These are phyloP conservation scores for Leptosphaerulina australis DNA, from an alignment of 2,329 filamentous ascomycete genomes.

Conservation along the genomic window DNA sequence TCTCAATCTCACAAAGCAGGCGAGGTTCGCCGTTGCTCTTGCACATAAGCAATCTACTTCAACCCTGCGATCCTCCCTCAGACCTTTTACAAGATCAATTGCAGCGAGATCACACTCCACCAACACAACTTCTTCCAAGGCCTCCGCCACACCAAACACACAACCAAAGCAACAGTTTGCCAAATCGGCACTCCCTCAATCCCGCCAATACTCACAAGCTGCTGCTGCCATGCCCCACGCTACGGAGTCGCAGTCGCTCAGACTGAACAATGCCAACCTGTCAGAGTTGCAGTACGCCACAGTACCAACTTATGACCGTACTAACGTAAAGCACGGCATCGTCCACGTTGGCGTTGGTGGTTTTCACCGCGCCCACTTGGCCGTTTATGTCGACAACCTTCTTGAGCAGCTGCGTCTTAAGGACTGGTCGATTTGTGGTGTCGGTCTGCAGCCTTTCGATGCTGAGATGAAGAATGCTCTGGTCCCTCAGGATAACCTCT, in stretches of 20 bases:
- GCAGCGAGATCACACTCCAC: conserved; percentile 15
- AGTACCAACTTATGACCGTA: conserved; percentile 32
- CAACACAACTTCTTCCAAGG: conserved; percentile 9
- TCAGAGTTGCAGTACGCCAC: conserved; percentile 28
- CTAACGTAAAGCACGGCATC: conserved; percentile 37
- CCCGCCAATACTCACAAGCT: conserved; percentile 15
- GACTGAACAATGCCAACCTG: conserved; percentile 31
- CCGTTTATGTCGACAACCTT: conserved; percentile 36
- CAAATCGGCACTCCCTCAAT: conserved; percentile 3
- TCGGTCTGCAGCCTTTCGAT: conserved; percentile 36
- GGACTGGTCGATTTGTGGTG: conserved; percentile 40
- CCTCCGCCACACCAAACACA: conserved; percentile 10
- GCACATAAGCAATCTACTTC: conserved; percentile 19
- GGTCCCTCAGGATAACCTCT: conserved; percentile 34
- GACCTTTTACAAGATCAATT: conserved; percentile 11
- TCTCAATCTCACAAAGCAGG: conserved; percentile 18
- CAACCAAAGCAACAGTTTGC: conserved; percentile 5
- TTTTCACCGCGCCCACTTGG: conserved; percentile 39
- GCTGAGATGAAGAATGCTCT: conserved; percentile 36
- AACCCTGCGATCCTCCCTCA: conserved; percentile 11
- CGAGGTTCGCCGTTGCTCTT: conserved; percentile 17
- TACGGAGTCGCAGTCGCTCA: conserved; percentile 16
- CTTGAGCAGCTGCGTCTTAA: conserved; percentile 34
- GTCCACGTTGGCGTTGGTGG: conserved; percentile 39
- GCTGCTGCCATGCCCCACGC: conserved; percentile 19